Conservation (phyloP, 768 basidiomycete genomes). For the Aureoboletus auriporus region DNA sequence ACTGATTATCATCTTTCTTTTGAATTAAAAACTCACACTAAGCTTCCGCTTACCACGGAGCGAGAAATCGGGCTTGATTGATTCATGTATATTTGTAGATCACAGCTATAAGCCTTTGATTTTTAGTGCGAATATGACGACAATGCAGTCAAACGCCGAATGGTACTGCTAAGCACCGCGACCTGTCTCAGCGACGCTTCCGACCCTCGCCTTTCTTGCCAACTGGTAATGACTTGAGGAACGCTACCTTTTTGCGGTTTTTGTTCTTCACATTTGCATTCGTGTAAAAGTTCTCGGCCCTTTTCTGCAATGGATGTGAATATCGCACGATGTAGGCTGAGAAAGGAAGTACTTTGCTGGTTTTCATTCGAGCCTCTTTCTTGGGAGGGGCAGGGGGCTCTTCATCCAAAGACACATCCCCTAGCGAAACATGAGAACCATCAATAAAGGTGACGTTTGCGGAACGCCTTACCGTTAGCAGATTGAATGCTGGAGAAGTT, state of each 20-base stretch:
- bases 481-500: slow-evolving; percentile 8
- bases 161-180: slow-evolving; percentile 8
- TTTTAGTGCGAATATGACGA: slow-evolving; percentile 6
- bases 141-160: neutral
- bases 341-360: slow-evolving; percentile 66
- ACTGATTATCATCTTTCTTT: slow-evolving; percentile 35
- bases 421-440: slow-evolving; percentile 20
- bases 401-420: slow-evolving; percentile 29
- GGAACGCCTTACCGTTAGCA: slow-evolving; percentile 17
- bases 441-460: slow-evolving; percentile 1
- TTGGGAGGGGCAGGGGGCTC: slow-evolving; percentile 31
- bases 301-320: slow-evolving; percentile 52
- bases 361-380: slow-evolving; percentile 85
- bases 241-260: slow-evolving; percentile 59
- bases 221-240: slow-evolving; percentile 53
- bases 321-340: neutral
- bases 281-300: slow-evolving; percentile 86
- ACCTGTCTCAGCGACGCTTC: slow-evolving; percentile 29
- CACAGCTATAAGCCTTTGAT: slow-evolving; percentile 7
- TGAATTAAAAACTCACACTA: too few species aligned
- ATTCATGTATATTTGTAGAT: slow-evolving; percentile 12
- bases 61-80: slow-evolving; percentile 1
- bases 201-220: slow-evolving; percentile 47
- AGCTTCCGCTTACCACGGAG: neutral
- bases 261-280: slow-evolving; percentile 86